Conservation (phyloP, 2,329 filamentous ascomycete genomes). For the Diaporthe sp. region DNA sequence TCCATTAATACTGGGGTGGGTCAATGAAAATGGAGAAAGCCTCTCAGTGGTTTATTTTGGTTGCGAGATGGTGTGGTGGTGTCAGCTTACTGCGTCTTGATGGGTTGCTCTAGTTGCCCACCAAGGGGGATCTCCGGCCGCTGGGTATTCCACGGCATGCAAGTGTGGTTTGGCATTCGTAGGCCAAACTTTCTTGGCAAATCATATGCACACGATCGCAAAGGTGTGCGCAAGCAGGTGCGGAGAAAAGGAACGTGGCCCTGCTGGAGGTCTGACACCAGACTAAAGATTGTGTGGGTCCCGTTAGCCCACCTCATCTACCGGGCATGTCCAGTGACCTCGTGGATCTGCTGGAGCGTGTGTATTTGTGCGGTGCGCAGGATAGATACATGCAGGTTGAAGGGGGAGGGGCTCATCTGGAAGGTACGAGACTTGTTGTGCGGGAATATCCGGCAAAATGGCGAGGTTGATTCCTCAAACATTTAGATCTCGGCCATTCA, state of each 20-base stretch:
- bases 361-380: background rate
- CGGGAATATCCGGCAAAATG: constrained; percentile 3
- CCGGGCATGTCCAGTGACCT: constrained; percentile 24
- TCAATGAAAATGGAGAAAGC: background rate
- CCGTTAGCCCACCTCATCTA: background rate
- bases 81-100: constrained; percentile 32
- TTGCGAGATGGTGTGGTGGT: constrained; percentile 19
- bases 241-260: constrained; percentile 18
- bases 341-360: constrained; percentile 12
- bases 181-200: constrained; percentile 1
- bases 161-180: constrained; percentile 21
- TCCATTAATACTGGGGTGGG: constrained; percentile 28
- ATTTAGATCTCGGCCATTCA: background rate
- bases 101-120: constrained; percentile 7
- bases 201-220: constrained; percentile 8
- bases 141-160: constrained; percentile 13
- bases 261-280: background rate
- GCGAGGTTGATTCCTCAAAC: background rate
- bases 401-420: background rate
- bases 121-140: constrained; percentile 2
- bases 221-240: constrained; percentile 11
- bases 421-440: background rate
- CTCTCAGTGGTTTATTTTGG: constrained; percentile 30
- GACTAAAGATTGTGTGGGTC: background rate
- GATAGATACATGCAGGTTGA: background rate